Evolutionary conservation across 164 flowering plant genomes (phyloP).

Genomic region (Vitis labrusca): DNA sequence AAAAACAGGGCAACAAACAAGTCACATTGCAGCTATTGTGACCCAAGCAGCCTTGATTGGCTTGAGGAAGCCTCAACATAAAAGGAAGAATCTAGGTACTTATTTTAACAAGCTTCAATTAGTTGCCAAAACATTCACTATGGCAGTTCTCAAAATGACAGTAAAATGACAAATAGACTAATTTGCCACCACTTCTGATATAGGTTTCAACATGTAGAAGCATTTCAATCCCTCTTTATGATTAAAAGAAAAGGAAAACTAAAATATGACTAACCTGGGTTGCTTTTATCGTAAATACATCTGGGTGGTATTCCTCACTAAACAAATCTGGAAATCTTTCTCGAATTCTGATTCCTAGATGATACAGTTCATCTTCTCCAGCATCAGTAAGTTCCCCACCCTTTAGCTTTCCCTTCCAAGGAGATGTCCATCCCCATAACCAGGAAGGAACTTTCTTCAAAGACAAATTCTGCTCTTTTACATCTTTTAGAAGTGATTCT

Average conservation of each 20-base stretch:
- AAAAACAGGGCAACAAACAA: background rate
- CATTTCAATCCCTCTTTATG: background rate
- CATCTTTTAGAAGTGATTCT: conserved; percentile 53
- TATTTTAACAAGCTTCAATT: too few species aligned
- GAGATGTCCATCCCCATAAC: conserved; percentile 86
- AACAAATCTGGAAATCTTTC: conserved; percentile 67
- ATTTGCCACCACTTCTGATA: too few species aligned
- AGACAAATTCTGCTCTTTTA: conserved; percentile 32
- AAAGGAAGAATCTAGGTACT: too few species aligned
- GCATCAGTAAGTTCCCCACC: conserved; percentile 74
- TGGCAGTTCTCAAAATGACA: too few species aligned
- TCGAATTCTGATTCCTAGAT: conserved; percentile 66
- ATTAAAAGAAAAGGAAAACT: background rate
- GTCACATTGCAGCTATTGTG: too few species aligned
- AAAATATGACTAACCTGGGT: conserved; percentile 56
- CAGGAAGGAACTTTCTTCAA: conserved; percentile 59
- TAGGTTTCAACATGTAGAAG: too few species aligned
- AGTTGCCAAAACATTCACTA: too few species aligned
- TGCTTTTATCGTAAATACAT: conserved; percentile 64
- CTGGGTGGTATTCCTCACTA: conserved; percentile 81
- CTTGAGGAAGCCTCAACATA: too few species aligned
- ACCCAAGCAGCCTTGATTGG: too few species aligned
- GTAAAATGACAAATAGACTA: too few species aligned
- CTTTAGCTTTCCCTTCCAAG: conserved; percentile 80
- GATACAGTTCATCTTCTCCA: conserved; percentile 89